These are phyloP conservation scores for Solanum tarijense DNA, from an alignment of 257 asterid genomes.

Conservation along the genomic window DNA sequence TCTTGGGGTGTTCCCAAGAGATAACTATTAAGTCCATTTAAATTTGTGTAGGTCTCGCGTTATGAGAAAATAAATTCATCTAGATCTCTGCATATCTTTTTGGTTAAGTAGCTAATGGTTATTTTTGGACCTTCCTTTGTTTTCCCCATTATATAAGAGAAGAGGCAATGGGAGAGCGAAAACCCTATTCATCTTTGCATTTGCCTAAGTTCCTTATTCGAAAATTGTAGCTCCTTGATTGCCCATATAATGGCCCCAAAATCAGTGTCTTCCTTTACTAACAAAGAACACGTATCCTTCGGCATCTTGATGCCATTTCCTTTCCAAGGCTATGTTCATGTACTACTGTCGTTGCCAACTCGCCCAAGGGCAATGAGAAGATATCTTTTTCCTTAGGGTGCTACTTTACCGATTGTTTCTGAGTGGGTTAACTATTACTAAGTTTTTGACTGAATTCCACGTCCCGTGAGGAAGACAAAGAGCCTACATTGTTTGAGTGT, in stretches of 20 bases:
- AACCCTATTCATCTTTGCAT: background rate
- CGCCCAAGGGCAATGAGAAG: background rate
- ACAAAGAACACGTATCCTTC: background rate
- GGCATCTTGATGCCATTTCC: background rate
- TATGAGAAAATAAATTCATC: background rate
- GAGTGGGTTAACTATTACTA: background rate
- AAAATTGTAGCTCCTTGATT: background rate
- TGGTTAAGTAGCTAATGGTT: background rate
- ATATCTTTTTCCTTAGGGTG: background rate
- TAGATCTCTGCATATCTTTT: background rate
- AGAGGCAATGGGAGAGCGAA: background rate
- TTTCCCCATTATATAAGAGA: background rate
- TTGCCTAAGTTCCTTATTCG: background rate
- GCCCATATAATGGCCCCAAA: background rate
- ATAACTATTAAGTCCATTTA: background rate
- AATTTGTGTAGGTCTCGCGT: background rate
- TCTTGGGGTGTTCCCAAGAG: background rate
- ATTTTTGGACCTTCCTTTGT: background rate
- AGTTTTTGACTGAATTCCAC: background rate
- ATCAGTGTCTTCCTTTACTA: background rate
- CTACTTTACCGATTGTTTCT: background rate
- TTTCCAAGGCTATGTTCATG: background rate
- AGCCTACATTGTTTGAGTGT: background rate
- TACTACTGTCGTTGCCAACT: background rate
- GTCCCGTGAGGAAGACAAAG: background rate